Evolutionary conservation across 2,329 filamentous ascomycete species (phyloP), one percentile per base, ranked within the genome.

Genomic region (Niveomyces coronatus): DNA sequence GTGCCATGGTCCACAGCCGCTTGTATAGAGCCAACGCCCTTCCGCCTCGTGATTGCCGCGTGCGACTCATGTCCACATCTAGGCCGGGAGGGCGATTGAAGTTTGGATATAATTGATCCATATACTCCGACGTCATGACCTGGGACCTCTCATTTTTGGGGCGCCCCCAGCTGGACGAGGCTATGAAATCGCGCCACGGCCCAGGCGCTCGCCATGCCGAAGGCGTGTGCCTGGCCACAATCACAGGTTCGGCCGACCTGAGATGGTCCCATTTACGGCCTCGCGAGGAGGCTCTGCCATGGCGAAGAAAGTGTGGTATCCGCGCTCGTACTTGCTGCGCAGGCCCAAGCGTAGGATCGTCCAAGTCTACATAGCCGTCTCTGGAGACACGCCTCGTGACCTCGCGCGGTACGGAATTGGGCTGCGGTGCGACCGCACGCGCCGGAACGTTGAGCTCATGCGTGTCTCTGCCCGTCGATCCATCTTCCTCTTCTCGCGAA

Each of bases 1-100:
- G 68, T 19, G 93, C 67, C 26, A 76, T 72, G 37, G 73, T 70
- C 68, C 82, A 82, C 35, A 82, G 59, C 39, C 77, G 71, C 53
- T 76, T 74, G 44, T 62, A 65, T 9, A 67, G 48, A 7, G 51
- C 50, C 16, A 54, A 45, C 2, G 55, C 50, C 26, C 54, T 53
- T 34, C 46, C 53, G 26, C 54, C 52, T 19, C 52, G 48, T 18
- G 57, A 56, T 41, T 45, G 46, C 18, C 37, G 31, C 33, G 46
- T 45, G 35, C 52, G 55, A 44, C 45, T 42, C 32, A 49, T 47
- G 28, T 57, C 50, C 19, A 56, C 50, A 0, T 54, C 53, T 18
- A 61, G 47, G 8, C 58, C 52, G 14, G 56, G 49, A 6, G 59
- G 55, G 26, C 52, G 49, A 47, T 66, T 63, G 49, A 72, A 71